Base-by-base conservation (phyloP, 768 basidiomycete genomes). In the Rhodosporidiobolus sp. region DNA sequence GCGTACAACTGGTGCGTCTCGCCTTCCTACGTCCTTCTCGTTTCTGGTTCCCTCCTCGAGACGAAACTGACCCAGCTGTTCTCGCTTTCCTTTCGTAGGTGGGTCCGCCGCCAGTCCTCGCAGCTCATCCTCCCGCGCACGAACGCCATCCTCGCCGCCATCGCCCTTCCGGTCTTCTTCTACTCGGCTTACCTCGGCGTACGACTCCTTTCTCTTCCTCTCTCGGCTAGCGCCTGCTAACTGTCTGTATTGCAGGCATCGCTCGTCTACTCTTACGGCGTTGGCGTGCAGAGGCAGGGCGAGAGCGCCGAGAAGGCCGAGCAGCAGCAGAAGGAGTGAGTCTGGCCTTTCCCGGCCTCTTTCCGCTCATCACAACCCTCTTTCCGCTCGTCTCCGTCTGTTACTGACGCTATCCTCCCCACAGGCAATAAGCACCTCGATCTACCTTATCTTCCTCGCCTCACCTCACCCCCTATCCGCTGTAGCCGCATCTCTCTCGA, bases 231-330 rank as follows among this genome's bases (percentile, higher is more conserved):
- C 30, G 12, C 22, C 46, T 30, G 9, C 32, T 58, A 22, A 58
- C 57, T 7, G 20, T 50, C 49, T 8, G 49, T 5, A 35, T n/a
- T 58, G 34, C 38, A 43, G 38, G 38, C n/a, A 43, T 57, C 55
- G 34, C 65, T 81, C 32, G 81, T 81, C 0, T 82, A 81, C 70
- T 77, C 80, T 67, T 79, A 80, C 66, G 78, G 76, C 1, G 75
- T 81, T 35, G 81, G 81, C 24, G 79, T 81, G 11, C 78, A 80
- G 76, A 50, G 80, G 32, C 80, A 80, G 70, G 81, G 81, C 7
- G 63, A 70, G 22, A 79, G 76, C 30, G 71, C 76, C 22, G 72
- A 80, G 43, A 70, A 80, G 65, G 79, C 75, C 70, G 76, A 78
- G 75, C 75, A 75, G 71, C 61, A 71, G 73, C 43, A 71, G 56